These are phyloP conservation scores for Geoglossum cookeanum DNA, from an alignment of 2,329 filamentous ascomycete genomes.

Conservation along the genomic window DNA sequence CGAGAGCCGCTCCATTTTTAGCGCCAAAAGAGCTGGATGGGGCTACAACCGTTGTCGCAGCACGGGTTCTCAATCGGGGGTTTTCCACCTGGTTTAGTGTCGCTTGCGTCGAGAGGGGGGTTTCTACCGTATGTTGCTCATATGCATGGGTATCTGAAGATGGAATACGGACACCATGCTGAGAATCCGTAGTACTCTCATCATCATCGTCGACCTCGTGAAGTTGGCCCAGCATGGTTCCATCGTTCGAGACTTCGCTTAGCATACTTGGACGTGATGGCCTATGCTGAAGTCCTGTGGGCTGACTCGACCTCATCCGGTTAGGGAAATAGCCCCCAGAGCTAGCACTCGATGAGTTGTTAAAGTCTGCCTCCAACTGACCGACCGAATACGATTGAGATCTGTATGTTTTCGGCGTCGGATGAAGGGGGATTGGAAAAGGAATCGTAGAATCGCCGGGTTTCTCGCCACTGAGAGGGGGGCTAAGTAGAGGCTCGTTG, in stretches of 20 bases:
- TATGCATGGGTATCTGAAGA: conserved; percentile 25
- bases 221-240: conserved; percentile 26
- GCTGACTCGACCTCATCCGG: conserved; percentile 6
- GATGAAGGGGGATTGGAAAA: conserved; percentile 73
- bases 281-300: conserved; percentile 52
- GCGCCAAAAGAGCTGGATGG: neutral
- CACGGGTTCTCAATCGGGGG: neutral
- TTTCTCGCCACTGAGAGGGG: neutral
- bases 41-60: neutral
- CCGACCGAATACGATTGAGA: conserved; percentile 96
- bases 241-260: conserved; percentile 26
- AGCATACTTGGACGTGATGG: conserved; percentile 42
- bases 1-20: neutral
- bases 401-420: conserved; percentile 79
- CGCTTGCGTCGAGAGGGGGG: conserved; percentile 26
- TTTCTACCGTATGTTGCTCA: conserved; percentile 27
- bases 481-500: conserved; percentile 17
- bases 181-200: conserved; percentile 21
- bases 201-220: conserved; percentile 29
- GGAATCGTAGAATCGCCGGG: conserved; percentile 32
- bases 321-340: neutral
- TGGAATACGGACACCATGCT: conserved; percentile 20
- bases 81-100: conserved; percentile 17
- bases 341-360: conserved; percentile 2
- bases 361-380: conserved; percentile 54